phyloP scores from a whole-genome alignment of 2,329 filamentous ascomycete genomes.

The Shiraia sp. region DNA sequence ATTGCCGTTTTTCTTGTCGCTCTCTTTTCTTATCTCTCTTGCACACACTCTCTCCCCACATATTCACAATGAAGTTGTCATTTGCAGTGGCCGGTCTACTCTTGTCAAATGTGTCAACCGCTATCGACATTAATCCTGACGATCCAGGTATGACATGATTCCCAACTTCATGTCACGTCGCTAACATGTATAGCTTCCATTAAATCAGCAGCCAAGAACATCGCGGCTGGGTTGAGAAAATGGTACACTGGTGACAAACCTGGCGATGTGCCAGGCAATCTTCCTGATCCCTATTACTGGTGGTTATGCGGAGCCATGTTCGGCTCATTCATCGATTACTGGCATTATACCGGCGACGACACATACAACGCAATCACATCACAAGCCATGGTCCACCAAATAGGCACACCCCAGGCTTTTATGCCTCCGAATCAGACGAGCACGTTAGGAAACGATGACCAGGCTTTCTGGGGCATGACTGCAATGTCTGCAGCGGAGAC shows the following conservation, averaged over 20 bases:
- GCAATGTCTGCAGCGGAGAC: constrained; percentile 62
- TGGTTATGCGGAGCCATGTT: constrained; percentile 50
- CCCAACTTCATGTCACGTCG: too few relatives aligned
- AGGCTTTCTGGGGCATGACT: constrained; percentile 62
- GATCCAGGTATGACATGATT: too few relatives aligned
- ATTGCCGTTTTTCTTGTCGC: too few relatives aligned
- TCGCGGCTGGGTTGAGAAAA: constrained; percentile 64
- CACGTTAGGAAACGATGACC: constrained; percentile 59
- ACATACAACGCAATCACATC: constrained; percentile 44
- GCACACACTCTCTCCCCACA: too few relatives aligned
- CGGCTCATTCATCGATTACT: constrained; percentile 46
- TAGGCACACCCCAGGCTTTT: constrained; percentile 72
- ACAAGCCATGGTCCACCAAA: constrained; percentile 71
- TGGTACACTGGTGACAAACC: constrained; percentile 67
- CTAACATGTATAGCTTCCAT: constrained; percentile 58
- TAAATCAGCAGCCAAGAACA: constrained; percentile 61
- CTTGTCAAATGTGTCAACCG: too few relatives aligned
- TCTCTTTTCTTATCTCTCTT: too few relatives aligned
- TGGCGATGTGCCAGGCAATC: constrained; percentile 63
- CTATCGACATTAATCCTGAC: too few relatives aligned
- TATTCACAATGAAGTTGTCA: too few relatives aligned
- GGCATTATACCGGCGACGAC: constrained; percentile 48
- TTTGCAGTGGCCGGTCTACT: too few relatives aligned
- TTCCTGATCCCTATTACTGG: constrained; percentile 50
- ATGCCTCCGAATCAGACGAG: constrained; percentile 74